A percentile compares a stretch with the other conserved stretches of the same genome.
These are phyloP conservation scores for Naematelia encephala DNA, from an alignment of 768 basidiomycete genomes.

Conservation along the genomic window DNA sequence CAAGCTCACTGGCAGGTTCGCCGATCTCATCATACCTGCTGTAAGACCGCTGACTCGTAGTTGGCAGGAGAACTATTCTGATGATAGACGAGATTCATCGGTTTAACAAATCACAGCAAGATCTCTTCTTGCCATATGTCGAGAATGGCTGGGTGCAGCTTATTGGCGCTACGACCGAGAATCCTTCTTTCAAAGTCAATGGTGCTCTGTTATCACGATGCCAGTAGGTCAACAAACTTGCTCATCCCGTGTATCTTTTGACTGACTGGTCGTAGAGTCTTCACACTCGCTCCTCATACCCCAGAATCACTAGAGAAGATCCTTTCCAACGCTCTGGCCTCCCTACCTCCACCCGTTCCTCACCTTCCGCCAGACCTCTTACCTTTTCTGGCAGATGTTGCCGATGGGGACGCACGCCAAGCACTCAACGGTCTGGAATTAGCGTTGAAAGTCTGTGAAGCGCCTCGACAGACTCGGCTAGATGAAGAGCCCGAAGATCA, in stretches of 20 bases:
- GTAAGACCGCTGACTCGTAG: constrained; percentile 1
- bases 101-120: constrained; percentile 54
- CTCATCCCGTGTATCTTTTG: constrained; percentile 1
- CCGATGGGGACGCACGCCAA: constrained; percentile 68
- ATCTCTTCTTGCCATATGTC: constrained; percentile 74
- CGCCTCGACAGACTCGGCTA: constrained; percentile 18
- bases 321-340: constrained; percentile 57
- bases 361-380: constrained; percentile 41
- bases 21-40: not conserved
- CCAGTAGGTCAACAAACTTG: constrained; percentile 57
- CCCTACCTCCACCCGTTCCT: constrained; percentile 47
- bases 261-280: constrained; percentile 63
- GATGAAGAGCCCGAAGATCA: constrained; percentile 6
- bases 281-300: constrained; percentile 66
- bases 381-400: constrained; percentile 48
- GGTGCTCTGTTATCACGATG: constrained; percentile 71
- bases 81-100: constrained; percentile 85
- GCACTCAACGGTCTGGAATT: constrained; percentile 75
- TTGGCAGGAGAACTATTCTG: constrained; percentile 63
- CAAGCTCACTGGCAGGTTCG: constrained; percentile 60
- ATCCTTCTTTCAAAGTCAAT: constrained; percentile 79
- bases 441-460: constrained; percentile 54
- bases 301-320: constrained; percentile 63
- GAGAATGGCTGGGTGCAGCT: constrained; percentile 76
- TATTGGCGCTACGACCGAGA: constrained; percentile 83